Base-by-base conservation (phyloP, 2,329 filamentous ascomycete genomes). In the Fusarium sp. region DNA sequence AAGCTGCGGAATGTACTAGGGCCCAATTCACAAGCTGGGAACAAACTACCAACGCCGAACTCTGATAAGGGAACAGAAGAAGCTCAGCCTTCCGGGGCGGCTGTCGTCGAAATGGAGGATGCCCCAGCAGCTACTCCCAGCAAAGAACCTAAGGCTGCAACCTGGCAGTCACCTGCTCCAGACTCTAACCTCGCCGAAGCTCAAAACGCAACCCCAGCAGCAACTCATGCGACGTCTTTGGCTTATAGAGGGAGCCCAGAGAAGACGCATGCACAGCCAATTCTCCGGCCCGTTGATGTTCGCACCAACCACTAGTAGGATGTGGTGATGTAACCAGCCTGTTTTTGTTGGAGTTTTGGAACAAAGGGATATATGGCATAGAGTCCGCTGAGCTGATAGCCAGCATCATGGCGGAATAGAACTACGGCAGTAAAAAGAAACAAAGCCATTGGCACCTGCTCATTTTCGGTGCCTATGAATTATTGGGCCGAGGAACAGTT, bases 161-260 rank as follows among this genome's bases (percentile, higher is more conserved):
- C 18, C 6, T 56, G 53, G 24, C 68, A 55, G 13, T 72, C 68
- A 15, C 63, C 71, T 6, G 61, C 54, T 34, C 51, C 52, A 31
- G 55, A 60, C 38, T 53, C 42, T 6, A 57, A 51, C 33, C 52
- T 46, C 38, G 43, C 45, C 28, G 58, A 61, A 46, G 56, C 42
- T 18, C 59, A 68, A 26, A 75, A 76, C 11, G 72, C 75, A 20
- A 80, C 78, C 6, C 72, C 78, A 14, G 73, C 74, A 11, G 67
- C 77, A 9, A 76, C 79, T 36, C 76, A 80, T 51, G 75, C 82
- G 26, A 85, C 83, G 15, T 79, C 85, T 31, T 77, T 90, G 72
- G 87, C 88, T 72, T 87, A 88, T 80, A 85, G 88, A 74, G 86
- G 86, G 69, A 90, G 88, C 73, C 88, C 88, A 24, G 88, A 90